Conservation (phyloP, 805 yeast species). For the Zygoascus flipseniorum region DNA sequence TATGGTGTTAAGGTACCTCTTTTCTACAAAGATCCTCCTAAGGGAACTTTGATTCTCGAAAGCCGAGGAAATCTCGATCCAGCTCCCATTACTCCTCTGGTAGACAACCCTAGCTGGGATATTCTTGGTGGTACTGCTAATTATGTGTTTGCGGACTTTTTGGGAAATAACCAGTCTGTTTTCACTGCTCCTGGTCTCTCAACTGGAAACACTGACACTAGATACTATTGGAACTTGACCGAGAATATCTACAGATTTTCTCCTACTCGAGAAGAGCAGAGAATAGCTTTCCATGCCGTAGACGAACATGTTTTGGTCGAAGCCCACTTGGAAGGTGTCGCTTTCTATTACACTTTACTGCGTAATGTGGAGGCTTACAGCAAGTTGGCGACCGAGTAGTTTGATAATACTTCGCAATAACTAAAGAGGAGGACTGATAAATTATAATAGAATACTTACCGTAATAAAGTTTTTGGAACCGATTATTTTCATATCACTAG, state of each 20-base stretch:
- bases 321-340: slow-evolving; percentile 38
- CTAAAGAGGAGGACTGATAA: neutral
- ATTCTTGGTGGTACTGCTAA: slow-evolving; percentile 51
- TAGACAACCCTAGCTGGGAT: slow-evolving; percentile 35
- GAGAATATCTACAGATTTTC: slow-evolving; percentile 50
- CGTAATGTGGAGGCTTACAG: slow-evolving; percentile 12
- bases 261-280: slow-evolving; percentile 32
- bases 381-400: neutral
- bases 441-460: neutral
- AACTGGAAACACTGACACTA: slow-evolving; percentile 65
- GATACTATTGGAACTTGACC: slow-evolving; percentile 52
- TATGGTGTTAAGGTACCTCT: slow-evolving; percentile 4
- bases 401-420: no score
- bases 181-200: slow-evolving; percentile 50
- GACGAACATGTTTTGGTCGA: slow-evolving; percentile 47
- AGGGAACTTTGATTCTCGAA: slow-evolving; percentile 38
- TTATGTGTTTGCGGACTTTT: slow-evolving; percentile 47
- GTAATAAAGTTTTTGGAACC: neutral
- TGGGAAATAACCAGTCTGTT: slow-evolving; percentile 22
- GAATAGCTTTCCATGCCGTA: slow-evolving; percentile 44
- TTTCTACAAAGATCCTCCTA: slow-evolving; percentile 7
- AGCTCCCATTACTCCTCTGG: slow-evolving; percentile 41
- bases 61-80: slow-evolving; percentile 32
- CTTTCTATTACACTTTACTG: slow-evolving; percentile 27
- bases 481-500: neutral